Evolutionary conservation across 1,284 basidiomycete species (phyloP).

Genomic region (Vanrija sp.): DNA sequence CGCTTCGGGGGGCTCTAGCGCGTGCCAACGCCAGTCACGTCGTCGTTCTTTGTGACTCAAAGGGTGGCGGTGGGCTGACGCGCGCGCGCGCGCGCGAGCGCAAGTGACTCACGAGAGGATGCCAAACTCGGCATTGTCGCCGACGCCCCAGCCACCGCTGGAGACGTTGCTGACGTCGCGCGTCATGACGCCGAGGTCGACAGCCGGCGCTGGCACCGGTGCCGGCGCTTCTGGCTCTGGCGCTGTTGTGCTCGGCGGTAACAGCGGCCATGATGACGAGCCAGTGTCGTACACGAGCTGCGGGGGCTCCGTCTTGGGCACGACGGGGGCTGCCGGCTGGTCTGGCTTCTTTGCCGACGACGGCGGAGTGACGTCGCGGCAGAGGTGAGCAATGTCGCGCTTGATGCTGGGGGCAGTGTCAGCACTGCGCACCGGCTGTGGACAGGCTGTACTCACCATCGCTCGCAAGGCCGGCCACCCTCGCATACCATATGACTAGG

Average conservation of each 20-base stretch:
- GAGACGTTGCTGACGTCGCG: background rate
- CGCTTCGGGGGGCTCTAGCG: slow-evolving; percentile 9
- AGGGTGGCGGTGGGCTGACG: background rate
- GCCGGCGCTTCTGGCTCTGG: too few species aligned
- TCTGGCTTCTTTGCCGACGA: slow-evolving; percentile 22
- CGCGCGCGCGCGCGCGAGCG: background rate
- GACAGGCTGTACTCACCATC: slow-evolving; percentile 62
- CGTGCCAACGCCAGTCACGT: background rate
- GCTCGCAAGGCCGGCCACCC: slow-evolving; percentile 74
- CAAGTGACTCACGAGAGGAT: slow-evolving; percentile 13
- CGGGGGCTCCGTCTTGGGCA: background rate
- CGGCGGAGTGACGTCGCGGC: slow-evolving; percentile 74
- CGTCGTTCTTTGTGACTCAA: background rate
- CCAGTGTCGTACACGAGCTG: slow-evolving; percentile 9
- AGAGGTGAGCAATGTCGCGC: slow-evolving; percentile 84
- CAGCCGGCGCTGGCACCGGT: slow-evolving; percentile 17
- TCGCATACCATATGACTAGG: slow-evolving; percentile 72
- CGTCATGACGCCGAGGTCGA: slow-evolving; percentile 9
- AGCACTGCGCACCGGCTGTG: background rate
- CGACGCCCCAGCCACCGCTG: slow-evolving; percentile 10
- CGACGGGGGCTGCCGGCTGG: slow-evolving; percentile 2
- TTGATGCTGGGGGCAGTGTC: slow-evolving; percentile 62
- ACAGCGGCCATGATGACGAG: slow-evolving; percentile 34
- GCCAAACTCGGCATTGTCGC: slow-evolving; percentile 17
- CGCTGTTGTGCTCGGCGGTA: slow-evolving; percentile 14